A percentile compares a stretch with the other conserved stretches of the same genome.
phyloP scores from a whole-genome alignment of 192 early-diverging fungal species.

The Phlyctochytrium planicorne region DNA sequence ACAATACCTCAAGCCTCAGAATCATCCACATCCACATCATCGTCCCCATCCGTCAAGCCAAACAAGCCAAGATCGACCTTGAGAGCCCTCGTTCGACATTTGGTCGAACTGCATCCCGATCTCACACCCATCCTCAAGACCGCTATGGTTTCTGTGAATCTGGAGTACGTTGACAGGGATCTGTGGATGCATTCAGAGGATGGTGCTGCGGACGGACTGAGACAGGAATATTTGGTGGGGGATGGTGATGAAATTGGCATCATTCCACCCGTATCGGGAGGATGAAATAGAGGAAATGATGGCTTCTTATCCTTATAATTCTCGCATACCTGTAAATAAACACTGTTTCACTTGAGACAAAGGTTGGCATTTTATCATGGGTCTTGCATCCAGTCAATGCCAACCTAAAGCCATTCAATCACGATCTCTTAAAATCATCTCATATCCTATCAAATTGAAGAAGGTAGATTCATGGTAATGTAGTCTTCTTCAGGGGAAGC shows the following conservation, averaged over 20 bases:
- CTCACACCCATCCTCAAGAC: not conserved
- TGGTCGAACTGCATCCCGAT: not conserved
- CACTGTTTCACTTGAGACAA: not conserved
- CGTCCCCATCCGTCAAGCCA: not conserved
- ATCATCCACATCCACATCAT: not conserved
- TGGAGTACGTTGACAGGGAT: not conserved
- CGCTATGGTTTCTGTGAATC: not conserved
- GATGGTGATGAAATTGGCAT: conserved; percentile 3
- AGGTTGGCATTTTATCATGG: not conserved
- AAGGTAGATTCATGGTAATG: too few relatives aligned
- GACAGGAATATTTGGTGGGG: not conserved
- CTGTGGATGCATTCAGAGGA: not conserved
- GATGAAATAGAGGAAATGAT: too few relatives aligned
- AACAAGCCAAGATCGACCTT: not conserved
- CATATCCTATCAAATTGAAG: too few relatives aligned
- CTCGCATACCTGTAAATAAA: too few relatives aligned
- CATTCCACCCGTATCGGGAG: conserved; percentile 1
- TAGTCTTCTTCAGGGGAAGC: too few relatives aligned
- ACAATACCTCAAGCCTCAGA: not conserved
- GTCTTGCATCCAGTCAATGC: not conserved
- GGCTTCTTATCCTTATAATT: too few relatives aligned
- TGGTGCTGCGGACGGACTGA: not conserved
- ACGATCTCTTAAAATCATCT: not conserved
- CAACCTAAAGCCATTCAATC: not conserved
- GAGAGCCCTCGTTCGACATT: not conserved